A percentile compares a stretch with the other conserved stretches of the same genome.
Conservation (phyloP, 768 basidiomycete genomes). For the Tylopilus cervinicoccineus region DNA sequence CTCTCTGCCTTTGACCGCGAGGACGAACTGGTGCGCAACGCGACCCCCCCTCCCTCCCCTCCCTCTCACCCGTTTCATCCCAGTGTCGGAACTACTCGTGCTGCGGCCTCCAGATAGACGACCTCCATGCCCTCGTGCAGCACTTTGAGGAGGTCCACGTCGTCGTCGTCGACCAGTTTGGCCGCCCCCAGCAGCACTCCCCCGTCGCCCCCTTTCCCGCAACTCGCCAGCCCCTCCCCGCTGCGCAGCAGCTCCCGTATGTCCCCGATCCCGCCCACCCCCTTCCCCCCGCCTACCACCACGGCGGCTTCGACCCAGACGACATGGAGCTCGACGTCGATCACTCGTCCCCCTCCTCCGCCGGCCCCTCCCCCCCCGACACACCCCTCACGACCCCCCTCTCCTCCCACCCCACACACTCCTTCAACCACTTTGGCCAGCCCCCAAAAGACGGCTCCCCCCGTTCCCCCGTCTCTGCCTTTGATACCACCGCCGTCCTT, state of each 20-base stretch:
- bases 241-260: constrained; percentile 29
- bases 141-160: constrained; percentile 93
- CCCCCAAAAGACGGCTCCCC: constrained; percentile 27
- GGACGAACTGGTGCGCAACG: constrained; percentile 60
- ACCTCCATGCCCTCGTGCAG: constrained; percentile 81
- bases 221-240: constrained; percentile 29
- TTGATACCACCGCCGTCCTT: constrained; percentile 53
- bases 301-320: constrained; percentile 59
- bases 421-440: constrained; percentile 30
- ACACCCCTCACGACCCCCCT: constrained; percentile 43
- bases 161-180: constrained; percentile 55
- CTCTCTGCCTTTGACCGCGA: constrained; percentile 64
- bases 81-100: constrained; percentile 88
- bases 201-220: constrained; percentile 32
- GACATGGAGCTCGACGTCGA: constrained; percentile 81
- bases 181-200: constrained; percentile 32
- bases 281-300: constrained; percentile 30
- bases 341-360: constrained; percentile 48
- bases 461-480: constrained; percentile 41
- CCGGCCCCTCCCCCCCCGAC: constrained; percentile 36
- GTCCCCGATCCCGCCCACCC: constrained; percentile 22
- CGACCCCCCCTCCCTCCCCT: not conserved
- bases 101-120: constrained; percentile 74
- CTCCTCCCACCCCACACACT: constrained; percentile 31
- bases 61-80: not conserved